Evolutionary conservation across 2,329 filamentous ascomycete species (phyloP), one percentile per base, ranked within the genome.

Genomic region (Stagonosporopsis cucurbitacearum): DNA sequence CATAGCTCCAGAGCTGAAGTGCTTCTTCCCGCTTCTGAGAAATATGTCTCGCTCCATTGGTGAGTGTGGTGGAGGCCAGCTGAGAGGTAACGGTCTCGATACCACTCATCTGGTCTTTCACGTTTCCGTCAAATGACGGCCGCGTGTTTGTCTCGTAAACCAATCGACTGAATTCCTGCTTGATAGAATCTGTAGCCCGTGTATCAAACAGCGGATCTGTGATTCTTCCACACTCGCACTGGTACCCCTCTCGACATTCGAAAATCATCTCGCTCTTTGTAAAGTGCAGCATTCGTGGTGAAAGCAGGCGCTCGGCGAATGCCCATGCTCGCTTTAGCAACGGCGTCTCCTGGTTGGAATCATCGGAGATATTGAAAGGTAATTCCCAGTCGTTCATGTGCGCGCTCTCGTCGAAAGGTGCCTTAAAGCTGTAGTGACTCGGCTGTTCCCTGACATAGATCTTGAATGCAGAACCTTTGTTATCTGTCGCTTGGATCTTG

Each of bases 331-430:
- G 65, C 22, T 64, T 68, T 25, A 74, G 53, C n/a, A 75, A 60
- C 30, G 70, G 70, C 11, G 72, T 72, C 19, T 70, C 65, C 30
- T 61, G 26, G 25, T 70, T 72, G 13, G 64, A 62, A 57, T 71
- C 67, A 37, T 68, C 62, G 2, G 67, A 67, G 17, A 64, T 64
- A 33, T 71, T 73, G 59, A 72, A 72, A 1, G 70, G 69, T 6
- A 70, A 57, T 48, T 73, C 70, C 69, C 70, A 72, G 33, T 74
- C 70, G 17, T 73, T 73, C 68, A 74, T 72, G 37, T 73, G 69
- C 12, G 69, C 65, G 8, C 65, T 62, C 49, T 67, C 67, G 45
- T 71, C 67, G 49, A 72, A 74, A 13, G 70, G 60, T 17, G 69
- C 69, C 47, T 74, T 74, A 63, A 74, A 74, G 50, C 70, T 72